Evolutionary conservation across 257 asterid genomes (phyloP).

Genomic region (Solanum clarkiae): DNA sequence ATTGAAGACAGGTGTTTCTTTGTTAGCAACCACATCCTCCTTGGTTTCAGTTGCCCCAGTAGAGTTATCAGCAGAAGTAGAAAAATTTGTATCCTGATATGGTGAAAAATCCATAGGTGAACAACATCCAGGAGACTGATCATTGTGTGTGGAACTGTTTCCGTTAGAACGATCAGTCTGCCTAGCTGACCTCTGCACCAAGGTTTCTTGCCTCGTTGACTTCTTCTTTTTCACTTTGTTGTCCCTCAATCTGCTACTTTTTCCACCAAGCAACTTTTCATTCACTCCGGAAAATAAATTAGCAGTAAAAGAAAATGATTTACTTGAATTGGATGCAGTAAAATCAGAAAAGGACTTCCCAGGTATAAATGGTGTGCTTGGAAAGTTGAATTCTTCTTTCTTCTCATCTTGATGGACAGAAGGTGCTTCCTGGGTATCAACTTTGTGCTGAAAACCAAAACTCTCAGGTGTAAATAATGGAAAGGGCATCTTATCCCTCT

Average conservation of each 20-base stretch:
- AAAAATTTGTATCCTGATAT: slow-evolving; percentile 25
- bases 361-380: slow-evolving; percentile 12
- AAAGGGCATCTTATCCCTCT: slow-evolving; percentile 1
- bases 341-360: slow-evolving; percentile 24
- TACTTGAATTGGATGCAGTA: slow-evolving; percentile 23
- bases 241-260: slow-evolving; percentile 21
- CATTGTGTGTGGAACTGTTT: slow-evolving; percentile 18
- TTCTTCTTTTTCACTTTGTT: slow-evolving; percentile 37
- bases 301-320: slow-evolving; percentile 20
- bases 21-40: slow-evolving; percentile 7
- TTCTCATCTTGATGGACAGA: slow-evolving; percentile 23
- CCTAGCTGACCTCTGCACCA: slow-evolving; percentile 23
- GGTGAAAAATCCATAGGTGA: slow-evolving; percentile 98
- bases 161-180: slow-evolving; percentile 17
- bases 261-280: slow-evolving; percentile 24
- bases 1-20: neutral
- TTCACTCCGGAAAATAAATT: slow-evolving; percentile 14
- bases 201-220: slow-evolving; percentile 26
- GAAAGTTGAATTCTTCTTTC: slow-evolving; percentile 18
- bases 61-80: slow-evolving; percentile 11
- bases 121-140: slow-evolving; percentile 43
- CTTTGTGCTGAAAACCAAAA: slow-evolving; percentile 10
- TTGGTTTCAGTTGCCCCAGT: slow-evolving; percentile 13
- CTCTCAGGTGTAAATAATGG: slow-evolving; percentile 20
- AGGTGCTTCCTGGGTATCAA: slow-evolving; percentile 15